A percentile compares a stretch with the other conserved stretches of the same genome.
Conservation (phyloP, 2,329 filamentous ascomycete genomes). For the Trichoderma endophyticum region DNA sequence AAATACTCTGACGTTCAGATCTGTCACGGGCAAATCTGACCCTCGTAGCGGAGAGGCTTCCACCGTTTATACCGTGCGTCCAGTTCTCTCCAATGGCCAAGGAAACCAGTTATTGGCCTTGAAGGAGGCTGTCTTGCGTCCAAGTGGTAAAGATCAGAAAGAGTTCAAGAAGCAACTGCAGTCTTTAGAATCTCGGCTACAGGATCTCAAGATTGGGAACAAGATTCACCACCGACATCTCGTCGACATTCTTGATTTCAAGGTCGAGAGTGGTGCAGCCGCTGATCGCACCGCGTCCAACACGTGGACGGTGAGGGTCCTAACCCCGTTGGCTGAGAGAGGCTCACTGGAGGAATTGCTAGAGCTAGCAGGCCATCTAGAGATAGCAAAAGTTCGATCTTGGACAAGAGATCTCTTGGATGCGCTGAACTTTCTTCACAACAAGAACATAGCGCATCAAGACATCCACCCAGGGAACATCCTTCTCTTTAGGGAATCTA, state of each 20-base stretch:
- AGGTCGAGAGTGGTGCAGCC: conserved; percentile 58
- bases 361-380: conserved; percentile 71
- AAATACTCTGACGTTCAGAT: conserved; percentile 64
- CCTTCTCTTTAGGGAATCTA: conserved; percentile 67
- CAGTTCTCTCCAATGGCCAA: conserved; percentile 55
- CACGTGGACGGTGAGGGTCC: conserved; percentile 69
- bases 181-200: conserved; percentile 71
- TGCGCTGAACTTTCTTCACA: conserved; percentile 82
- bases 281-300: conserved; percentile 36
- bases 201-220: conserved; percentile 70
- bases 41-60: conserved; percentile 65
- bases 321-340: conserved; percentile 75
- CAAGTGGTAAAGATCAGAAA: conserved; percentile 54
- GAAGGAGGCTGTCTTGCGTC: conserved; percentile 64
- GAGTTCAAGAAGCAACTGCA: conserved; percentile 75
- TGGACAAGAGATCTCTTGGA: conserved; percentile 93
- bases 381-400: conserved; percentile 71
- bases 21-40: conserved; percentile 66
- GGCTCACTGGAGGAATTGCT: conserved; percentile 80
- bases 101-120: conserved; percentile 65
- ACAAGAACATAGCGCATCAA: conserved; percentile 78
- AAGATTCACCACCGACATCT: conserved; percentile 73
- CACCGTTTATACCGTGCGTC: conserved; percentile 68
- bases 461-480: conserved; percentile 78
- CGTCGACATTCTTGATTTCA: conserved; percentile 77